phyloP scores from a whole-genome alignment of 768 basidiomycete genomes.

The Calocybe gangraenosa region DNA sequence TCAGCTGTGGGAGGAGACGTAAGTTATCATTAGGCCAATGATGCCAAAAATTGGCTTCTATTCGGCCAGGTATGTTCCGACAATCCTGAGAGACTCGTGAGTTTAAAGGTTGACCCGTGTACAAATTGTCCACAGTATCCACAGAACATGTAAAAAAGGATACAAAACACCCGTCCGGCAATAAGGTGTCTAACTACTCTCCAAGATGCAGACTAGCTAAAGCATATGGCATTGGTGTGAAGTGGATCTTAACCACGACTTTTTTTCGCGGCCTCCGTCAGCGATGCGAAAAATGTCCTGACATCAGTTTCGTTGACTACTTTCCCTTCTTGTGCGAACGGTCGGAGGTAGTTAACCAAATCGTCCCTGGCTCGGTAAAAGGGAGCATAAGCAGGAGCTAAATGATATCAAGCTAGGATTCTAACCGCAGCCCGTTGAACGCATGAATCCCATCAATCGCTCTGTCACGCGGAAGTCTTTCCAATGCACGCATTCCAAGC shows the following conservation, averaged over 20 bases:
- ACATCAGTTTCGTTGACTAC: slow-evolving; percentile 74
- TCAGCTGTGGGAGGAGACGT: slow-evolving; percentile 1
- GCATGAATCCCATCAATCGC: slow-evolving; percentile 83
- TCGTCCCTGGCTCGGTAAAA: slow-evolving; percentile 50
- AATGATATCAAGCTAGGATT: slow-evolving; percentile 5
- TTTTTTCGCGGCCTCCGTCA: slow-evolving; percentile 36
- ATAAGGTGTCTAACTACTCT: neutral
- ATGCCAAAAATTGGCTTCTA: neutral
- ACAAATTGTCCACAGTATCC: neutral
- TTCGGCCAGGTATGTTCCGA: neutral
- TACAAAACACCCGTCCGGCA: neutral
- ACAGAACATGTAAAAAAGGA: neutral
- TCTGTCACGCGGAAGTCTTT: slow-evolving; percentile 69
- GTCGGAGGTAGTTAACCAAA: slow-evolving; percentile 65
- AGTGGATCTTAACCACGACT: slow-evolving; percentile 11
- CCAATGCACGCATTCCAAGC: slow-evolving; percentile 75
- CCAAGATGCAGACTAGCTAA: neutral
- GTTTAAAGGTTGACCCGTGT: neutral
- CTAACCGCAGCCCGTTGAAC: slow-evolving; percentile 79
- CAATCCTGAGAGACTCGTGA: slow-evolving; percentile 1
- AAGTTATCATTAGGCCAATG: neutral
- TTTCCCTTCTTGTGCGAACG: slow-evolving; percentile 75
- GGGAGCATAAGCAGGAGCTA: slow-evolving; percentile 4
- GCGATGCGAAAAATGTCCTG: slow-evolving; percentile 56
- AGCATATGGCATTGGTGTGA: neutral